Base-by-base conservation (phyloP, 2,329 filamentous ascomycete genomes). In the Colletotrichum lupini region DNA sequence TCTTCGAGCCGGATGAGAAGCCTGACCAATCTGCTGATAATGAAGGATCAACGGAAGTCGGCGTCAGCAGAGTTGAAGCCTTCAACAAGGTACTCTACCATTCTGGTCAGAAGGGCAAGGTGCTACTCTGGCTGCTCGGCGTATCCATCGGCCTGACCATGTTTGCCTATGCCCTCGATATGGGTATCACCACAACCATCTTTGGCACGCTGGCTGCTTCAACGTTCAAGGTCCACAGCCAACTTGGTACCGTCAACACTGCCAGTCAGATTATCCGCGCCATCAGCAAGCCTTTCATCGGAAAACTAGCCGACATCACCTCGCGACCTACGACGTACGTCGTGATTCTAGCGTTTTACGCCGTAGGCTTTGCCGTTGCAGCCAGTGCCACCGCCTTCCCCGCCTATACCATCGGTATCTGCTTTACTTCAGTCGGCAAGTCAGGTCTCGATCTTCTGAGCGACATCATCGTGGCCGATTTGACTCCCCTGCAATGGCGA, bases 281-380 rank as follows among this genome's bases (percentile, higher is more conserved):
- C 64, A 81, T 83, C 63, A 81, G 80, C 79, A 83, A 83, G 77
- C 81, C 81, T 1, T 83, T 83, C 37, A 81, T 81, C 67, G 82
- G 81, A 57, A 83, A 83, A 77, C 73, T 83, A 53, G 76, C 81
- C 16, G 81, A 83, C 59, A 82, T 83, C 26, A 83, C 81, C 19
- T 83, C 81, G 7, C 80, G 82, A 8, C 82, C 82, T 1, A 82
- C 81, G 4, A 83, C 82, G 6, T 85, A 85, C 59, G 77, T 83
- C 9, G 76, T 85, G 2, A 79, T 84, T 16, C 79, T 85, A 6
- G 74, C 79, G 62, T 85, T 85, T 55, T 83, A 83, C 59, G 78
- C 76, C 32, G 73, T 83, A 2, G 81, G 81, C 67, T 83, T 82
- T 59, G 76, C 74, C 24, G 77, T 82, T 55, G 81, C 81, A 0